These are phyloP conservation scores for Odontarrhena argentea DNA, from an alignment of 345 rosid genomes.

Conservation along the genomic window DNA sequence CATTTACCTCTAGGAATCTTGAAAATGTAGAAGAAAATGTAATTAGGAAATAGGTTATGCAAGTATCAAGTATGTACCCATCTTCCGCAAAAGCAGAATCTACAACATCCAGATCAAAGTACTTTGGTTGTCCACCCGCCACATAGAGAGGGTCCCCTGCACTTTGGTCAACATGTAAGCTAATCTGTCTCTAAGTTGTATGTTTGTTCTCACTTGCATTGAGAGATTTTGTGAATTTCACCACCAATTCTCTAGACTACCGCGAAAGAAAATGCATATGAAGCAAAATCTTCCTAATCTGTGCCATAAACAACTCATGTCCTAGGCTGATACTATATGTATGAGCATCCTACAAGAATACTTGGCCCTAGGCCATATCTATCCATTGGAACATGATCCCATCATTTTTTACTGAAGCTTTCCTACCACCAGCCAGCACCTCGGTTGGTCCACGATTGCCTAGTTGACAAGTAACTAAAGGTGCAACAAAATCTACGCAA, in stretches of 20 bases:
- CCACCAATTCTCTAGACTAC: background rate
- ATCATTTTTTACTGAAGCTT: background rate
- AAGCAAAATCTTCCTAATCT: constrained; percentile 4
- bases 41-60: constrained; percentile 1
- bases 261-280: background rate
- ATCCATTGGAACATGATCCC: constrained; percentile 1
- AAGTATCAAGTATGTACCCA: constrained; percentile 52
- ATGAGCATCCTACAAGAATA: background rate
- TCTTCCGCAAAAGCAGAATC: constrained; percentile 61
- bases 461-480: background rate
- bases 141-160: constrained; percentile 84
- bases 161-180: constrained; percentile 23
- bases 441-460: constrained; percentile 12
- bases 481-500: background rate
- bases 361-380: background rate
- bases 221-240: constrained; percentile 15
- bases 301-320: constrained; percentile 9
- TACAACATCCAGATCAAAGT: constrained; percentile 47
- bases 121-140: constrained; percentile 68
- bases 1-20: background rate
- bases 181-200: constrained; percentile 8
- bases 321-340: constrained; percentile 10
- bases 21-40: background rate
- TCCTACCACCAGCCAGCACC: background rate
- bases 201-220: constrained; percentile 13